These are phyloP conservation scores for Penicillium sp. DNA, from an alignment of 2,329 filamentous ascomycete species.

Conservation along the genomic window DNA sequence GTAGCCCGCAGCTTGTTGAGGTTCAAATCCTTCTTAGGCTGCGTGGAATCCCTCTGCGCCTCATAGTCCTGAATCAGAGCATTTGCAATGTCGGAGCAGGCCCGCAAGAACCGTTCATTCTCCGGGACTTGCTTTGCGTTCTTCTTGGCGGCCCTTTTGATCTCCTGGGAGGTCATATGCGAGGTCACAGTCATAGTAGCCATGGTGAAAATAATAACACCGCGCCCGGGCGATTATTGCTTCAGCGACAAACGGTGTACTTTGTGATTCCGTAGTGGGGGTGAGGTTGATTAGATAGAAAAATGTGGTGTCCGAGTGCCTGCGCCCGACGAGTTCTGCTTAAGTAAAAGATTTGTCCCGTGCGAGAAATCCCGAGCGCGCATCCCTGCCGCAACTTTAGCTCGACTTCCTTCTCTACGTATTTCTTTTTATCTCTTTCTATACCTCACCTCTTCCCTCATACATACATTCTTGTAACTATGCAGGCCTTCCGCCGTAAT, in stretches of 20 bases:
- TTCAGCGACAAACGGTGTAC: background rate
- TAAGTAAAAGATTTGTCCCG: slow-evolving; percentile 38
- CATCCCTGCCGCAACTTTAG: slow-evolving; percentile 25
- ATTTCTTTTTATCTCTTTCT: slow-evolving; percentile 19
- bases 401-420: slow-evolving; percentile 12
- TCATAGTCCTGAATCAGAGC: slow-evolving; percentile 93
- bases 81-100: slow-evolving; percentile 92
- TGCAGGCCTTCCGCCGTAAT: slow-evolving; percentile 82
- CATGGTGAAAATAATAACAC: slow-evolving; percentile 46
- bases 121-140: slow-evolving; percentile 77
- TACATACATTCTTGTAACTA: slow-evolving; percentile 39
- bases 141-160: slow-evolving; percentile 57
- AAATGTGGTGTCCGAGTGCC: slow-evolving; percentile 26
- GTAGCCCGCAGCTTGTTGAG: slow-evolving; percentile 83
- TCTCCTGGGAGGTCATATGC: slow-evolving; percentile 57
- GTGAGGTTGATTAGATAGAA: slow-evolving; percentile 26
- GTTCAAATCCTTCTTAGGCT: slow-evolving; percentile 80
- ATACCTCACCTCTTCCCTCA: slow-evolving; percentile 15
- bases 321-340: slow-evolving; percentile 33
- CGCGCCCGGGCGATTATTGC: slow-evolving; percentile 7
- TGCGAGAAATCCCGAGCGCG: slow-evolving; percentile 32
- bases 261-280: slow-evolving; percentile 5
- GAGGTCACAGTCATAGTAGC: slow-evolving; percentile 60
- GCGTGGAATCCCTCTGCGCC: slow-evolving; percentile 66
- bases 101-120: slow-evolving; percentile 89